These are phyloP conservation scores for Smallanthus sonchifolius DNA, from an alignment of 129 eudicot genomes.

Conservation along the genomic window DNA sequence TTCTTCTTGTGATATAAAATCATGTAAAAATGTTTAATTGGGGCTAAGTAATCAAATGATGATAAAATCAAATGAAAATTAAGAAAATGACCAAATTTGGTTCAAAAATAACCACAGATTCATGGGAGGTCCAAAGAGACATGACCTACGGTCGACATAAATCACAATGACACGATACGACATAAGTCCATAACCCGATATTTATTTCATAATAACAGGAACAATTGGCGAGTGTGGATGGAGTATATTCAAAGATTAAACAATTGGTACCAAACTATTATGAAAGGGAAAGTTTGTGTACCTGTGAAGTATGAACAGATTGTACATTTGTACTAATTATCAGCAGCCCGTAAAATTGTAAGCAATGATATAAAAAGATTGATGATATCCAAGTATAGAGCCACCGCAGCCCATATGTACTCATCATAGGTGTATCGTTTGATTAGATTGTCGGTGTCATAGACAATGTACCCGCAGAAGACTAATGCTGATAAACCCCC, in stretches of 20 bases:
- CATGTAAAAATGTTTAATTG: neutral
- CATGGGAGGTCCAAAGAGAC: neutral
- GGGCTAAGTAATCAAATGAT: neutral
- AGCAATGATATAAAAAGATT: constrained; percentile 55
- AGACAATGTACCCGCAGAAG: constrained; percentile 69
- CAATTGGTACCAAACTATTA: neutral
- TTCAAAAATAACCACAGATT: neutral
- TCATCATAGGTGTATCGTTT: constrained; percentile 68
- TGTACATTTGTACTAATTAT: constrained; percentile 4
- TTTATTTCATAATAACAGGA: neutral
- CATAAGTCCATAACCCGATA: neutral
- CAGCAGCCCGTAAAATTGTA: constrained; percentile 33
- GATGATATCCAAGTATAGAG: constrained; percentile 65
- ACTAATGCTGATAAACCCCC: constrained; percentile 63
- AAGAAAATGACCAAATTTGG: neutral
- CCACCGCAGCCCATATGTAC: constrained; percentile 56
- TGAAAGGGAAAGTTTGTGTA: neutral
- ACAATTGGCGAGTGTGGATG: neutral
- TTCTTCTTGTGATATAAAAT: constrained; percentile 12
- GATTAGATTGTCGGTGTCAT: constrained; percentile 74
- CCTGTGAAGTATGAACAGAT: constrained; percentile 16
- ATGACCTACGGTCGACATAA: neutral
- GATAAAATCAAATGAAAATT: neutral
- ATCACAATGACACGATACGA: neutral
- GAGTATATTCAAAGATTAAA: neutral